Evolutionary conservation across 345 rosid species (phyloP).

Genomic region (Durio zibethinus): DNA sequence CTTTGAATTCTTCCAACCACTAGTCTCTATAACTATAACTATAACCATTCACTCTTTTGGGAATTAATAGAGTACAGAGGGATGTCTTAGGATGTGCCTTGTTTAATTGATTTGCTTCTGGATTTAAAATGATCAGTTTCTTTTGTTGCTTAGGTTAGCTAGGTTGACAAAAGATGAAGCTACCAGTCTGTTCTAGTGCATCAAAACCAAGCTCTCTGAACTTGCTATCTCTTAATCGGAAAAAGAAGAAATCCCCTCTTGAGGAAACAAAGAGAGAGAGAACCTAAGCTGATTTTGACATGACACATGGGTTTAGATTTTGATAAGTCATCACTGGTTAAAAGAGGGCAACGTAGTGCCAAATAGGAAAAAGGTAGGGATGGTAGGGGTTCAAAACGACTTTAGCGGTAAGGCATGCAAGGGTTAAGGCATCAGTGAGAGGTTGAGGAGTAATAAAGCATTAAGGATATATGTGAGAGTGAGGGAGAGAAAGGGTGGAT

Average conservation of each 20-base stretch:
- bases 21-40: not conserved
- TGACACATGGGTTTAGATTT: constrained; percentile 35
- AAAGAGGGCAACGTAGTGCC: constrained; percentile 20
- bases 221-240: constrained; percentile 1
- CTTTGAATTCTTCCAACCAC: constrained; percentile 11
- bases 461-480: not conserved
- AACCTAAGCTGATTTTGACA: constrained; percentile 43
- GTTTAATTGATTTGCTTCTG: not conserved
- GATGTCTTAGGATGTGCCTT: not conserved
- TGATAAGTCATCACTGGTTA: constrained; percentile 30
- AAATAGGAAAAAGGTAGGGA: constrained; percentile 8
- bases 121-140: not conserved
- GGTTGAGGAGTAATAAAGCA: constrained; percentile 9
- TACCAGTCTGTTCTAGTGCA: not conserved
- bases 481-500: not conserved
- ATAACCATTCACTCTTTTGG: not conserved
- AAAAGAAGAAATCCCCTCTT: constrained; percentile 20
- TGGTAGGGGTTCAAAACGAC: not conserved
- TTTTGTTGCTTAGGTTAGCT: not conserved
- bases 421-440: not conserved
- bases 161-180: constrained; percentile 19
- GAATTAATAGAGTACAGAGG: not conserved
- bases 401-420: too few relatives aligned
- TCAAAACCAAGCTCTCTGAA: constrained; percentile 5
- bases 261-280: constrained; percentile 38